These are phyloP conservation scores for Talaromyces sp. DNA, from an alignment of 2,329 filamentous ascomycete genomes.

Conservation along the genomic window DNA sequence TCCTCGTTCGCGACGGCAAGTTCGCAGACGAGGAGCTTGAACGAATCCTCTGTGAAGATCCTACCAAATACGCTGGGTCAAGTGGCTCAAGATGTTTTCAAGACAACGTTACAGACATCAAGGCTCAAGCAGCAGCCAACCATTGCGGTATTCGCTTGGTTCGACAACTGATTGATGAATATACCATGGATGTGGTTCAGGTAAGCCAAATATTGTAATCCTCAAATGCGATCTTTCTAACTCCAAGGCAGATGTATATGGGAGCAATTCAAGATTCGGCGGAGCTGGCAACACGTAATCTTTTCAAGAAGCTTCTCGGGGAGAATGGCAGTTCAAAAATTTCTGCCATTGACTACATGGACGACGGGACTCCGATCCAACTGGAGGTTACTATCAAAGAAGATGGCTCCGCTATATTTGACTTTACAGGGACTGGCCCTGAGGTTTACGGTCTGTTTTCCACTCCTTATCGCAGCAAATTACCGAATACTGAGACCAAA, in stretches of 20 bases:
- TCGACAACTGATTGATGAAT: constrained; percentile 35
- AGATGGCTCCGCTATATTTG: not conserved
- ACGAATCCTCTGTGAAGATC: constrained; percentile 19
- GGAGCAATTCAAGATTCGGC: constrained; percentile 1
- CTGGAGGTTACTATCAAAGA: constrained; percentile 5
- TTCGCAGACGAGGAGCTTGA: constrained; percentile 36
- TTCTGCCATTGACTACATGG: constrained; percentile 12
- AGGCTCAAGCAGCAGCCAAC: constrained; percentile 46
- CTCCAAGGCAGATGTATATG: not conserved
- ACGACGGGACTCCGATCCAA: constrained; percentile 12
- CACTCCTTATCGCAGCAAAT: not conserved
- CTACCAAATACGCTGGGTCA: constrained; percentile 27
- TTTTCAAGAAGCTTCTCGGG: constrained; percentile 1
- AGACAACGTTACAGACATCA: constrained; percentile 47
- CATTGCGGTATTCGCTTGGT: constrained; percentile 40
- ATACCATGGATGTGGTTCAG: constrained; percentile 34
- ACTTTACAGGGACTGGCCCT: constrained; percentile 12
- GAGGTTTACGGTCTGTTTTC: constrained; percentile 7
- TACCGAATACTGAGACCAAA: not conserved
- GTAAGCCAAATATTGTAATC: not conserved
- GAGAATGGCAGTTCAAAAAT: not conserved
- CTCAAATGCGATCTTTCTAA: not conserved
- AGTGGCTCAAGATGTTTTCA: constrained; percentile 26
- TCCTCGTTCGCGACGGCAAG: constrained; percentile 30
- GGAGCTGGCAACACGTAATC: constrained; percentile 3